Base-by-base conservation (phyloP, 2,329 filamentous ascomycete species). In the Fusarium irregulare region DNA sequence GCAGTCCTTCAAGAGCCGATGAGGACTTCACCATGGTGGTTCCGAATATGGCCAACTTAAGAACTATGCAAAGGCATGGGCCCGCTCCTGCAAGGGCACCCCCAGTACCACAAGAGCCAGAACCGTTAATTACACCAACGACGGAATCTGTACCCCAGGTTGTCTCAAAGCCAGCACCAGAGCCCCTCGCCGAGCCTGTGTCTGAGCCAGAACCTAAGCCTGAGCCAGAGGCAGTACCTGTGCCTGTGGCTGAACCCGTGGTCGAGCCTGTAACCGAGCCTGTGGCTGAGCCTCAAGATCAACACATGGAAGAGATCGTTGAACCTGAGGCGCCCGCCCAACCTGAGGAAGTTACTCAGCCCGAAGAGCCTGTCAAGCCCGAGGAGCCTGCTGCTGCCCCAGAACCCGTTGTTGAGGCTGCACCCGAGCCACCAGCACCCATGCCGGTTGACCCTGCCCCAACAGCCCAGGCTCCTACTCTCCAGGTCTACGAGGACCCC, bases 401-500 rank as follows among this genome's bases (percentile, higher is more conserved):
- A 25, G 73, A 66, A 28, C 56, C 63, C 20, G 55, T 49, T 8
- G 41, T 59, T 34, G 70, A 72, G 30, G 66, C 68, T 23, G 30
- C 50, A 7, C 37, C 62, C 6, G 62, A 51, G 18, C 34, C 62
- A 28, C 27, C 40, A 14, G 64, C 62, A 16, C 25, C 59, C 27
- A 40, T 59, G 37, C 51, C 58, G 18, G 56, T 59, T 20, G 64
- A 69, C 6, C 49, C 56, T 40, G 42, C 46, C n/a, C 65, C 69
- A 14, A 64, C 45, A 60, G 59, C 66, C 18, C 60, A 66, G 11
- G 49, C 56, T 21, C 62, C 54, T 20, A 61, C 51, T 3, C 74
- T 89, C 16, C 83, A 88, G 70, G 88, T 91, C 1, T 91, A 89
- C 65, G 89, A 91, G 72, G 88, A 91, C 67, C 88, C 88, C 2